These are phyloP conservation scores for Leptomonas seymouri DNA, from an alignment of 208 protist species.

Conservation along the genomic window DNA sequence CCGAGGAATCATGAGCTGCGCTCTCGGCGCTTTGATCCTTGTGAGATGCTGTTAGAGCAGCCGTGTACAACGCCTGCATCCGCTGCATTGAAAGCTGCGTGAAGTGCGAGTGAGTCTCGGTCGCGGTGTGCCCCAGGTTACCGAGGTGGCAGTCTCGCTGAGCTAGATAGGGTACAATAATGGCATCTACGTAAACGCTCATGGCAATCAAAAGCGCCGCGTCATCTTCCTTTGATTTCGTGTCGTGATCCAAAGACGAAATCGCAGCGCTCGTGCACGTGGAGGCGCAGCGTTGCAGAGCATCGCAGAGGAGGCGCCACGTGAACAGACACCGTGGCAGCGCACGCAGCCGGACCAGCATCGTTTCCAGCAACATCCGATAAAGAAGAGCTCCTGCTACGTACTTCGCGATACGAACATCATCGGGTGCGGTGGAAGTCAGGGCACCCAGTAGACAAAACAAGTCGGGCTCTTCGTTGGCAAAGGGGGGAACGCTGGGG, in stretches of 20 bases:
- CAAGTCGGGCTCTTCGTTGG: conserved; percentile 31
- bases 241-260: too few species aligned
- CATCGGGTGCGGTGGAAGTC: background rate
- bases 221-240: background rate
- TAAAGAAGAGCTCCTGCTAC: conserved; percentile 40
- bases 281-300: background rate
- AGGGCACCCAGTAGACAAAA: background rate
- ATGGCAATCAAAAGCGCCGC: conserved; percentile 2
- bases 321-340: conserved; percentile 57
- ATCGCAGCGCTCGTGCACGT: too few species aligned
- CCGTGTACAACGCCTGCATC: conserved; percentile 5
- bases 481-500: background rate
- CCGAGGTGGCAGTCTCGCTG: conserved; percentile 33
- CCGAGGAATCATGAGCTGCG: background rate
- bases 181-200: conserved; percentile 3
- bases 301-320: conserved; percentile 49
- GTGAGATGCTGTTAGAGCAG: background rate
- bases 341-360: conserved; percentile 38
- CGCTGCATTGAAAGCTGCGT: conserved; percentile 1
- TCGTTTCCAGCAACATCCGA: conserved; percentile 52
- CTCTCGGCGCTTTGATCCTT: background rate
- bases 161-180: conserved; percentile 27
- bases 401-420: background rate
- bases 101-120: conserved; percentile 26
- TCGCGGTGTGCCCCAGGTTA: conserved; percentile 15